A percentile compares a stretch with the other conserved stretches of the same genome.
Conservation (phyloP, 257 asterid genomes). For the Phtheirospermum japonicum region DNA sequence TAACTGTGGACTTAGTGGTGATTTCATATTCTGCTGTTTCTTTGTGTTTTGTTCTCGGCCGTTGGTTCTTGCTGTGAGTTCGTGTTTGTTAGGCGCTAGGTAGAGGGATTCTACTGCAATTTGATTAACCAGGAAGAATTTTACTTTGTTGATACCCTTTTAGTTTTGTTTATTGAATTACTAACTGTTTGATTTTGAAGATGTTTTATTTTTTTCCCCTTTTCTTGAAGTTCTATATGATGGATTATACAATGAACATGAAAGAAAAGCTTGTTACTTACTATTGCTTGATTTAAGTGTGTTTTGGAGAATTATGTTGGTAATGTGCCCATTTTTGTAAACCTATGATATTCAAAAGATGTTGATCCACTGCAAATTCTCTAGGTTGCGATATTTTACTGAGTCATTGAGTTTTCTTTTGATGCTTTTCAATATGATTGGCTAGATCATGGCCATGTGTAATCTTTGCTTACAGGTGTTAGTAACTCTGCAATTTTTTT, state of each 20-base stretch:
- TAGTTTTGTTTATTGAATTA: not conserved
- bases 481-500: no score
- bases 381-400: no score
- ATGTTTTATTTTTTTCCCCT: no score
- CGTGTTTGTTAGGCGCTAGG: not conserved
- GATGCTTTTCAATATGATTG: no score
- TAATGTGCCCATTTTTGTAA: not conserved
- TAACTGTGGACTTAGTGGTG: no score
- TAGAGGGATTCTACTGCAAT: not conserved
- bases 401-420: no score
- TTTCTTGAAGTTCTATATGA: not conserved
- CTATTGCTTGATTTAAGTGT: not conserved
- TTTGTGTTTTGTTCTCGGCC: not conserved
- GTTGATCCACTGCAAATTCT: no score
- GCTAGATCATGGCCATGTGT: no score
- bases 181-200: not conserved
- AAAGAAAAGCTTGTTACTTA: not conserved
- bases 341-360: not conserved
- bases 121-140: not conserved
- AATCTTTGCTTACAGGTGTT: no score
- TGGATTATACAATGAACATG: not conserved
- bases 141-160: not conserved
- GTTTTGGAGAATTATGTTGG: constrained; percentile 13
- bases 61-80: not conserved
- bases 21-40: no score